Conservation (phyloP, 2,329 filamentous ascomycete genomes). For the Hypoxylon sp. region DNA sequence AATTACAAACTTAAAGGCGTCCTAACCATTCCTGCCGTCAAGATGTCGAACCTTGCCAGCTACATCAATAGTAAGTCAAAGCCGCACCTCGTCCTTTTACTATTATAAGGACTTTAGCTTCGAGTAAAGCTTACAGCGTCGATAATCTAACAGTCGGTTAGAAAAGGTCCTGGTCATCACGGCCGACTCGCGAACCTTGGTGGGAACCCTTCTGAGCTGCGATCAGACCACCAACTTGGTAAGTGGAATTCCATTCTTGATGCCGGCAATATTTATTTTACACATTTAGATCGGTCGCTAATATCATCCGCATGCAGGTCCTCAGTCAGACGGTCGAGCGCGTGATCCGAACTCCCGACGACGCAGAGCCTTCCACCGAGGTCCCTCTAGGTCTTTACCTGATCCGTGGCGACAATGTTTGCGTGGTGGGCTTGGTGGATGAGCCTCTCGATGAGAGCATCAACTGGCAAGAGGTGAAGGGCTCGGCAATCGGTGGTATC, state of each 20-base stretch:
- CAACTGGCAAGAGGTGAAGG: slow-evolving; percentile 90
- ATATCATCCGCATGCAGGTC: slow-evolving; percentile 65
- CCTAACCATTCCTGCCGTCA: slow-evolving; percentile 12
- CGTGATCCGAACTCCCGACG: slow-evolving; percentile 86
- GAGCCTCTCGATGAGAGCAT: slow-evolving; percentile 89
- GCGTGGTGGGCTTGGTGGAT: slow-evolving; percentile 87
- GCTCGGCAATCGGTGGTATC: slow-evolving; percentile 81
- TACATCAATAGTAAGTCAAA: slow-evolving; percentile 47
- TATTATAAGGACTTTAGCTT: slow-evolving; percentile 1
- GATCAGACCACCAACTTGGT: slow-evolving; percentile 93
- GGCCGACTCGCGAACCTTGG: slow-evolving; percentile 85
- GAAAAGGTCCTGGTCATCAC: slow-evolving; percentile 94
- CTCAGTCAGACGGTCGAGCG: slow-evolving; percentile 85
- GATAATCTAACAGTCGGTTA: slow-evolving; percentile 54
- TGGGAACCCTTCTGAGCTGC: slow-evolving; percentile 83
- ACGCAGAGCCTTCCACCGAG: slow-evolving; percentile 80
- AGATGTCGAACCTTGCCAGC: slow-evolving; percentile 45
- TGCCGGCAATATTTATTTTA: no score
- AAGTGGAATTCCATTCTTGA: no score
- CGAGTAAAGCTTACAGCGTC: slow-evolving; percentile 30
- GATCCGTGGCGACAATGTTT: slow-evolving; percentile 93
- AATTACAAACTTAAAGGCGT: no score
- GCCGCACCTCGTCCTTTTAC: neutral
- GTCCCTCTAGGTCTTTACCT: slow-evolving; percentile 89
- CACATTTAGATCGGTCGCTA: no score